A percentile compares a stretch with the other conserved stretches of the same genome.
These are phyloP conservation scores for Pseudomonodictys pantanalensis DNA, from an alignment of 495 filamentous ascomycete genomes.

Conservation along the genomic window DNA sequence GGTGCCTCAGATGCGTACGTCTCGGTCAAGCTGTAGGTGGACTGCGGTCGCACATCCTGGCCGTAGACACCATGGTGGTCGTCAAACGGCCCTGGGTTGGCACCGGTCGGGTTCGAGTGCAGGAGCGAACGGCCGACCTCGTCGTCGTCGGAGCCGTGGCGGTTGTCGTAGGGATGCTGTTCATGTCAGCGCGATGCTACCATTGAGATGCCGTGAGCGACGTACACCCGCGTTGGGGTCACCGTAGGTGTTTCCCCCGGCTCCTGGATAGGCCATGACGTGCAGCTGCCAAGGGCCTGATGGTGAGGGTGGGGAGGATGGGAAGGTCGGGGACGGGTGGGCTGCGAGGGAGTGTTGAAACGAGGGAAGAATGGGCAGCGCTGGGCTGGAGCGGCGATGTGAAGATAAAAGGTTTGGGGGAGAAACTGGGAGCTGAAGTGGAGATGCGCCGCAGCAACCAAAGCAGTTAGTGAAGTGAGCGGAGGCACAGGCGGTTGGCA, in stretches of 20 bases:
- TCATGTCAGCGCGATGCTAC: background rate
- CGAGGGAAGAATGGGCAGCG: background rate
- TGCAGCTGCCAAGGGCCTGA: slow-evolving; percentile 11
- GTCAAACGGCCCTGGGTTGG: slow-evolving; percentile 66
- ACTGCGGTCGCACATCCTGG: slow-evolving; percentile 54
- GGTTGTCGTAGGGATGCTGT: slow-evolving; percentile 49
- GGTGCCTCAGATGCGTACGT: slow-evolving; percentile 65
- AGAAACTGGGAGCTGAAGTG: slow-evolving; percentile 18
- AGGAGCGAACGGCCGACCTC: slow-evolving; percentile 71
- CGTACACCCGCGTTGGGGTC: slow-evolving; percentile 22
- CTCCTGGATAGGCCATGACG: slow-evolving; percentile 36
- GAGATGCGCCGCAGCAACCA: slow-evolving; percentile 11
- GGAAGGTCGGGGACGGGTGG: background rate
- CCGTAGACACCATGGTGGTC: slow-evolving; percentile 54
- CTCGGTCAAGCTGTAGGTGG: slow-evolving; percentile 85
- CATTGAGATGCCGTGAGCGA: background rate
- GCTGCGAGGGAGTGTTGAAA: slow-evolving; percentile 4
- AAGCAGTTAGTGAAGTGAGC: slow-evolving; percentile 4
- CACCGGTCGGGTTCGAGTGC: slow-evolving; percentile 58
- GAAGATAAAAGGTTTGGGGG: slow-evolving; percentile 1
- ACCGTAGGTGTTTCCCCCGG: slow-evolving; percentile 27
- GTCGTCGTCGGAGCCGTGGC: slow-evolving; percentile 63
- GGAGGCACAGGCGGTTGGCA: background rate
- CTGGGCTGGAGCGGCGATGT: background rate
- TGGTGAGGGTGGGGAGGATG: background rate